Conservation (phyloP, 257 asterid genomes). For the Marsdenia floribunda region DNA sequence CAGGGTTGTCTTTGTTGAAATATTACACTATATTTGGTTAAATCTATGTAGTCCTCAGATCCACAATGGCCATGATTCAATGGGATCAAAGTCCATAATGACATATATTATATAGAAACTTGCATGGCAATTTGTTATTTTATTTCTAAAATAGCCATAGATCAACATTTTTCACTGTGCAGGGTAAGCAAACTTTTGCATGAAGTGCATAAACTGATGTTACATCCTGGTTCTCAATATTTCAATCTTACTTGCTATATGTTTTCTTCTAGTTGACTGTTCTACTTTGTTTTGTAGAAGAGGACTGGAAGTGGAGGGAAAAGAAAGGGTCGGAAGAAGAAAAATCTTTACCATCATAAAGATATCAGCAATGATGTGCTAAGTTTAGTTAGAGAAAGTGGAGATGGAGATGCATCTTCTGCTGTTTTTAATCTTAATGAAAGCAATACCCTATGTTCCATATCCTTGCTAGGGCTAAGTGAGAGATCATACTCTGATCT, state of each 20-base stretch:
- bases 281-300: constrained; percentile 34
- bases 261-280: constrained; percentile 2
- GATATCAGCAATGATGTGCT: constrained; percentile 22
- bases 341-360: constrained; percentile 15
- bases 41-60: background rate
- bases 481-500: constrained; percentile 27
- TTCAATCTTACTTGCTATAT: background rate
- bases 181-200: background rate
- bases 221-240: background rate
- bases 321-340: constrained; percentile 41
- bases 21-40: background rate
- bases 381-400: constrained; percentile 30
- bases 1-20: background rate
- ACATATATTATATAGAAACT: background rate
- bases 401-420: constrained; percentile 29
- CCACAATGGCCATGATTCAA: too few species aligned
- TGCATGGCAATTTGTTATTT: background rate
- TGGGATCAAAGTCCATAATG: background rate
- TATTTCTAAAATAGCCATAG: background rate
- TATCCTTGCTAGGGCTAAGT: constrained; percentile 23
- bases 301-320: constrained; percentile 34
- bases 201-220: background rate
- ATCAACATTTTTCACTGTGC: background rate
- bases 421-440: constrained; percentile 24
- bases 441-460: constrained; percentile 14